These are phyloP conservation scores for Schizophyllum amplum DNA, from an alignment of 1,284 basidiomycete species.

Conservation along the genomic window DNA sequence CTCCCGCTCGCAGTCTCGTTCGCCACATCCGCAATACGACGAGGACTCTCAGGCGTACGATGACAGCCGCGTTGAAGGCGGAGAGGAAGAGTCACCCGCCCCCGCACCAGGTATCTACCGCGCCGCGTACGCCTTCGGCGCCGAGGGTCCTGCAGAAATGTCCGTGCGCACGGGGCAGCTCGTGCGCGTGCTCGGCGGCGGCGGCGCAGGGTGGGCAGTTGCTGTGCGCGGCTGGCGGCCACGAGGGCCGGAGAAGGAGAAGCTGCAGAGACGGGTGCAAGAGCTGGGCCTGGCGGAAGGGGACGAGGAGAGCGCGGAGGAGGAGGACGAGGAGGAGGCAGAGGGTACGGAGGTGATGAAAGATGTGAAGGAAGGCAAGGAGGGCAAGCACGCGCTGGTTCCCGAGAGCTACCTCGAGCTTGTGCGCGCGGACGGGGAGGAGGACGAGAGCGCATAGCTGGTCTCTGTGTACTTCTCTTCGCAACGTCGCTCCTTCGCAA, in stretches of 20 bases:
- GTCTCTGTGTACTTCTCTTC: not conserved
- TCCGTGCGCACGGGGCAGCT: not conserved
- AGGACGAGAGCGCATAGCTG: not conserved
- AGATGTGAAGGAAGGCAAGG: constrained; percentile 7
- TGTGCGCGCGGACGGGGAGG: not conserved
- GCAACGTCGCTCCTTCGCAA: no score
- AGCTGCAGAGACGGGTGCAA: not conserved
- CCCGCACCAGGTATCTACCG: not conserved
- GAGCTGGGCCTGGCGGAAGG: not conserved
- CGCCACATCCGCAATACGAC: not conserved
- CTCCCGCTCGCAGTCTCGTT: not conserved
- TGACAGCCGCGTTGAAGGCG: not conserved
- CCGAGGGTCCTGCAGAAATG: not conserved
- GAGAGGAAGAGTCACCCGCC: not conserved
- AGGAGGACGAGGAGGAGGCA: no score
- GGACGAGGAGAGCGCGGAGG: not conserved
- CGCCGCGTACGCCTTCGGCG: not conserved
- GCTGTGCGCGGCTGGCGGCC: not conserved
- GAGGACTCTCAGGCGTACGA: not conserved
- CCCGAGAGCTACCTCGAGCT: constrained; percentile 1
- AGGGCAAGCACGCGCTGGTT: not conserved
- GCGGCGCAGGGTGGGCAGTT: not conserved
- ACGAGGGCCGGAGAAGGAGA: not conserved
- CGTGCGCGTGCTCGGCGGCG: not conserved
- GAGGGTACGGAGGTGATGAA: constrained; percentile 1